phyloP scores from a whole-genome alignment of 495 filamentous ascomycete genomes.

The Corynascus novoguineensis region DNA sequence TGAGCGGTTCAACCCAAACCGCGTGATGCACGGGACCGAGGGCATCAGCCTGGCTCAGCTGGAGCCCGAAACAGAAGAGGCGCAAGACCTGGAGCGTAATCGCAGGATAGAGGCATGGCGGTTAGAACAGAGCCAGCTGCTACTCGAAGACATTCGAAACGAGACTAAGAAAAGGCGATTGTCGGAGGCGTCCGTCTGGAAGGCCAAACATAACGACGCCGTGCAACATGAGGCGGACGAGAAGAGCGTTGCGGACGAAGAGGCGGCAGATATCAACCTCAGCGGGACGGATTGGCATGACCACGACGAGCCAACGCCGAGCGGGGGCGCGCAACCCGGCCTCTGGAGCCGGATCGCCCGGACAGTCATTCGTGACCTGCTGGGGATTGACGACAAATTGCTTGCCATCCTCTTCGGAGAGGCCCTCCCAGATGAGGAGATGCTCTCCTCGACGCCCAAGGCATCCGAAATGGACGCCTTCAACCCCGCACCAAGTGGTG shows the following conservation, averaged over 20 bases:
- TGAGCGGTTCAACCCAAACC: slow-evolving; percentile 71
- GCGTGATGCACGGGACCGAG: slow-evolving; percentile 61
- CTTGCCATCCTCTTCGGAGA: slow-evolving; percentile 87
- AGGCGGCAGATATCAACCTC: slow-evolving; percentile 31
- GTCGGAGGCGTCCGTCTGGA: slow-evolving; percentile 29
- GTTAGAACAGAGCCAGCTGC: slow-evolving; percentile 76
- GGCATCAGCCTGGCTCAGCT: slow-evolving; percentile 49
- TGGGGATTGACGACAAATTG: slow-evolving; percentile 83
- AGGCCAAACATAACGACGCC: slow-evolving; percentile 8
- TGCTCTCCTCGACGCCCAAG: slow-evolving; percentile 40
- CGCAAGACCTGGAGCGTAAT: slow-evolving; percentile 61
- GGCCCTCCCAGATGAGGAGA: slow-evolving; percentile 57
- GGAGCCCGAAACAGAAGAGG: slow-evolving; percentile 54
- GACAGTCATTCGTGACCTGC: slow-evolving; percentile 78
- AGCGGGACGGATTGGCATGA: slow-evolving; percentile 38
- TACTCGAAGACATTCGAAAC: slow-evolving; percentile 82
- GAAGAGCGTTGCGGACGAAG: slow-evolving; percentile 26
- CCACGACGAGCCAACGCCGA: slow-evolving; percentile 31
- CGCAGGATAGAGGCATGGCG: slow-evolving; percentile 86
- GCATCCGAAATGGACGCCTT: slow-evolving; percentile 23
- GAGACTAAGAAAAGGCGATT: slow-evolving; percentile 64
- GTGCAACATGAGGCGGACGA: slow-evolving; percentile 17
- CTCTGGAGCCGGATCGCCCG: slow-evolving; percentile 79
- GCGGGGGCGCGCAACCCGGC: slow-evolving; percentile 51
- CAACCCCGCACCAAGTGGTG: slow-evolving; percentile 23